Conservation (phyloP, 495 filamentous ascomycete genomes). For the Penicillium paradoxum region DNA sequence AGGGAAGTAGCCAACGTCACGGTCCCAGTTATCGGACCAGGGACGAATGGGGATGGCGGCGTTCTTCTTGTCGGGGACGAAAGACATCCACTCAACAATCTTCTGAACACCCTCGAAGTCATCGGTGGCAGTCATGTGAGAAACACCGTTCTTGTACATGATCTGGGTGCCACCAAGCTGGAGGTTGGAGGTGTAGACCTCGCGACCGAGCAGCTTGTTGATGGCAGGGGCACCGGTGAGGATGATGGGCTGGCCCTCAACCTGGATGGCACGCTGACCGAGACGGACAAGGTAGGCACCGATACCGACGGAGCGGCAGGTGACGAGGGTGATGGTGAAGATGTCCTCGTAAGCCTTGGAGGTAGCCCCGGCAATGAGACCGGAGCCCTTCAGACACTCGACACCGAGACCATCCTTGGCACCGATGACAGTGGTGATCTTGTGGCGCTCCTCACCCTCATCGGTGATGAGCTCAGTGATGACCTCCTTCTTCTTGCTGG, state of each 20-base stretch:
- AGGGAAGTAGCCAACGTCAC: conserved; percentile 80
- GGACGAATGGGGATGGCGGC: conserved; percentile 83
- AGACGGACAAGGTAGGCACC: conserved; percentile 97
- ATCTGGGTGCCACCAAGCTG: conserved; percentile 99
- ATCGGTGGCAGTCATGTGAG: conserved; percentile 95
- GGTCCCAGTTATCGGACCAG: conserved; percentile 85
- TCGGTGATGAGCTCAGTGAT: conserved; percentile 83
- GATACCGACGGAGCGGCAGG: conserved; percentile 95
- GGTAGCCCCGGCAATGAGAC: conserved; percentile 96
- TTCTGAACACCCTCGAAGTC: conserved; percentile 97
- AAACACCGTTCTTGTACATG: conserved; percentile 99
- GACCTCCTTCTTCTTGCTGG: conserved; percentile 72
- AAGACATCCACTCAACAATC: conserved; percentile 97
- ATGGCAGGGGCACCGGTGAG: conserved; percentile 95
- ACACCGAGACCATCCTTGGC: conserved; percentile 95
- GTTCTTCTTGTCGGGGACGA: conserved; percentile 89
- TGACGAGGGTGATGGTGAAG: conserved; percentile 97
- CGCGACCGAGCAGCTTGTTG: conserved; percentile 96
- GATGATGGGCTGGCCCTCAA: conserved; percentile 98
- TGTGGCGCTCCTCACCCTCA: conserved; percentile 85
- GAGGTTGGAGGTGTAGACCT: conserved; percentile 98
- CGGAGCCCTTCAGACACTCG: conserved; percentile 93
- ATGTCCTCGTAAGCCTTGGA: conserved; percentile 97
- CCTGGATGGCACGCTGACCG: conserved; percentile 96
- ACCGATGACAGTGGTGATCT: conserved; percentile 91